These are phyloP conservation scores for Xerocomus potaroensis DNA, from an alignment of 768 basidiomycete genomes.

Conservation along the genomic window DNA sequence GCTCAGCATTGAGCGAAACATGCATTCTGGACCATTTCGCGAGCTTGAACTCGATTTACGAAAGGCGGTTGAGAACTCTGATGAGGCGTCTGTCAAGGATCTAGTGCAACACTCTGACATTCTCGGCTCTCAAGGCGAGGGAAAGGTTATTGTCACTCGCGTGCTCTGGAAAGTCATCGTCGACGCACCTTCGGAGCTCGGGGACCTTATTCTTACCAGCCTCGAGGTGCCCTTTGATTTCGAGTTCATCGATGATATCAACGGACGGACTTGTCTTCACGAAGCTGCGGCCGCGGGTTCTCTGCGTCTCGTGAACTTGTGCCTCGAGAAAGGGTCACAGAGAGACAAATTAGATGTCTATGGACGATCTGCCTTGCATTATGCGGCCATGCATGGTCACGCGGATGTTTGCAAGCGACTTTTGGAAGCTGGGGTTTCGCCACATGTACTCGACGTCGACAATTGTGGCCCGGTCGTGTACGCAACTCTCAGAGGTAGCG, in stretches of 20 bases:
- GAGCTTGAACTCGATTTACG: slow-evolving; percentile 87
- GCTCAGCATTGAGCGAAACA: slow-evolving; percentile 56
- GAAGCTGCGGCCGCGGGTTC: slow-evolving; percentile 87
- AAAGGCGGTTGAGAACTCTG: slow-evolving; percentile 64
- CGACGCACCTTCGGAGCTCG: slow-evolving; percentile 69
- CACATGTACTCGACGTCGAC: slow-evolving; percentile 80
- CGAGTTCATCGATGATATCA: slow-evolving; percentile 93
- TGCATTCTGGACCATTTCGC: slow-evolving; percentile 68
- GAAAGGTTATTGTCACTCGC: slow-evolving; percentile 73
- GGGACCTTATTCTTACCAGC: slow-evolving; percentile 68
- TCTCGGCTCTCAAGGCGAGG: slow-evolving; percentile 55
- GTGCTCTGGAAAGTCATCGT: slow-evolving; percentile 92
- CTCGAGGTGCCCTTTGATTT: slow-evolving; percentile 77
- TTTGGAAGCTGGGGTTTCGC: slow-evolving; percentile 60
- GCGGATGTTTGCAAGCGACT: slow-evolving; percentile 69
- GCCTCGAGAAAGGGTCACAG: slow-evolving; percentile 68
- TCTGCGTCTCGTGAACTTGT: slow-evolving; percentile 71
- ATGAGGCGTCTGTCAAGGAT: slow-evolving; percentile 58
- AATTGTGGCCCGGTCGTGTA: slow-evolving; percentile 94
- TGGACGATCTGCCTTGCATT: slow-evolving; percentile 91
- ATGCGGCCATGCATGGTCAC: slow-evolving; percentile 93
- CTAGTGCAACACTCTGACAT: slow-evolving; percentile 68
- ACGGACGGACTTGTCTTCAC: slow-evolving; percentile 89
- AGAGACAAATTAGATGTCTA: slow-evolving; percentile 80
- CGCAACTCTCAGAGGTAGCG: slow-evolving; percentile 81